Percentiles rank a stretch among this genome's conserved stretches.
Conservation (phyloP, 345 rosid species). For the Hibiscus mutabilis region DNA sequence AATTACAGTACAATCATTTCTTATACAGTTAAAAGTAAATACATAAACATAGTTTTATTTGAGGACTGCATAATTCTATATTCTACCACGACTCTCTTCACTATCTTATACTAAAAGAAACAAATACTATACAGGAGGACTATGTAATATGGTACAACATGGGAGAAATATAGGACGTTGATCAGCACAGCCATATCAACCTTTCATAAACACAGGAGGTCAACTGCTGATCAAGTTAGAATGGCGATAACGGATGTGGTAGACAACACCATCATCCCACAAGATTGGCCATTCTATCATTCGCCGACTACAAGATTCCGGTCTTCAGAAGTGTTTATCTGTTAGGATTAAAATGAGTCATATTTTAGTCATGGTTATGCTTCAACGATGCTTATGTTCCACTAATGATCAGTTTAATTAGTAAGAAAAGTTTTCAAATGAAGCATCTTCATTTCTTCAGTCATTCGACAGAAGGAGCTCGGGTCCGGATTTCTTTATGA, state of each 20-base stretch:
- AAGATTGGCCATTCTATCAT: neutral
- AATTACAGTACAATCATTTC: constrained; percentile 6
- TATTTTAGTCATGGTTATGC: neutral
- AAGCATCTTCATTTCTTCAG: neutral
- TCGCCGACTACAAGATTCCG: neutral
- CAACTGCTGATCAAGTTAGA: constrained; percentile 19
- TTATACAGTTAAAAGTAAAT: constrained; percentile 21
- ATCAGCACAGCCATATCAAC: constrained; percentile 15
- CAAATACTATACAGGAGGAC: constrained; percentile 39
- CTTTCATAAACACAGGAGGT: constrained; percentile 13
- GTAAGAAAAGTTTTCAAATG: neutral
- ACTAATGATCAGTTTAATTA: neutral
- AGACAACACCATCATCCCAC: neutral
- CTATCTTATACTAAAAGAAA: constrained; percentile 18
- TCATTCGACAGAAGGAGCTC: constrained; percentile 8
- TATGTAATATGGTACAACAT: constrained; percentile 24
- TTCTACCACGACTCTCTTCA: constrained; percentile 16
- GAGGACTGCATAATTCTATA: constrained; percentile 20
- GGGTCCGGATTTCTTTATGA: no score
- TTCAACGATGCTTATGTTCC: neutral
- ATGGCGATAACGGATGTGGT: constrained; percentile 5
- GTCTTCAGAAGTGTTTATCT: constrained; percentile 19
- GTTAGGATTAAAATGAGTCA: constrained; percentile 7
- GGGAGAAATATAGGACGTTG: constrained; percentile 14
- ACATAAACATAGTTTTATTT: constrained; percentile 32